Conservation (phyloP, 2,329 filamentous ascomycete species). For the Bertia moriformis region DNA sequence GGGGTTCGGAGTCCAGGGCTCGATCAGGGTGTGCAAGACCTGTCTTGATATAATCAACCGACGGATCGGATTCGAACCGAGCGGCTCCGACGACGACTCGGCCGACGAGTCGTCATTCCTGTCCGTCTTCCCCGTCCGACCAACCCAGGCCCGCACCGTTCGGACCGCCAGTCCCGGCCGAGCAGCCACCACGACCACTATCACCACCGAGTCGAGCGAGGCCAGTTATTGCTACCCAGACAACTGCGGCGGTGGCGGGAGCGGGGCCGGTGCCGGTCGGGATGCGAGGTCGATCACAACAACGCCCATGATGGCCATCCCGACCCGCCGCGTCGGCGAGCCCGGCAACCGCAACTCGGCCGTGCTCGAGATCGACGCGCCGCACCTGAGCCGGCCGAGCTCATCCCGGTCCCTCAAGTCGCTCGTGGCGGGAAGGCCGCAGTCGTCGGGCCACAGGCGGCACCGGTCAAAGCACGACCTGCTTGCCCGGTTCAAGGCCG, state of each 20-base stretch:
- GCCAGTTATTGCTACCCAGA: too few relatives aligned
- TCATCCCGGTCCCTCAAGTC: conserved; percentile 83
- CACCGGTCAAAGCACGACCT: conserved; percentile 80
- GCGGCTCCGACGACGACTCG: conserved; percentile 72
- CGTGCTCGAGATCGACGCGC: conserved; percentile 76
- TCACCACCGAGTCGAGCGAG: conserved; percentile 23
- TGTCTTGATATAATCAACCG: conserved; percentile 85
- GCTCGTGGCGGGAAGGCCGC: conserved; percentile 50
- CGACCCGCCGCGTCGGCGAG: conserved; percentile 52
- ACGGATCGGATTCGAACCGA: conserved; percentile 61
- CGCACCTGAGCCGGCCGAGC: conserved; percentile 74
- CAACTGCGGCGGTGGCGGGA: conserved; percentile 24
- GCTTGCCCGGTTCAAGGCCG: conserved; percentile 58
- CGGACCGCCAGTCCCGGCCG: conserved; percentile 20
- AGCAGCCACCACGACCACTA: too few relatives aligned
- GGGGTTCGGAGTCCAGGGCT: conserved; percentile 76
- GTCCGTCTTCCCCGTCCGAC: conserved; percentile 41
- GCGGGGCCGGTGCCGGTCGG: conserved; percentile 13
- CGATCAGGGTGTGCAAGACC: conserved; percentile 78
- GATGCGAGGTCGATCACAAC: conserved; percentile 34
- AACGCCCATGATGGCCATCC: conserved; percentile 61
- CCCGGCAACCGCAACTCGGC: conserved; percentile 71
- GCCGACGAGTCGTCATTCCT: conserved; percentile 62
- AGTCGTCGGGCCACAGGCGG: conserved; percentile 67
- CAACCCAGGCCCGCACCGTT: conserved; percentile 29